phyloP scores from a whole-genome alignment of 2,329 filamentous ascomycete genomes.

The Aspergillus aculeatus region DNA sequence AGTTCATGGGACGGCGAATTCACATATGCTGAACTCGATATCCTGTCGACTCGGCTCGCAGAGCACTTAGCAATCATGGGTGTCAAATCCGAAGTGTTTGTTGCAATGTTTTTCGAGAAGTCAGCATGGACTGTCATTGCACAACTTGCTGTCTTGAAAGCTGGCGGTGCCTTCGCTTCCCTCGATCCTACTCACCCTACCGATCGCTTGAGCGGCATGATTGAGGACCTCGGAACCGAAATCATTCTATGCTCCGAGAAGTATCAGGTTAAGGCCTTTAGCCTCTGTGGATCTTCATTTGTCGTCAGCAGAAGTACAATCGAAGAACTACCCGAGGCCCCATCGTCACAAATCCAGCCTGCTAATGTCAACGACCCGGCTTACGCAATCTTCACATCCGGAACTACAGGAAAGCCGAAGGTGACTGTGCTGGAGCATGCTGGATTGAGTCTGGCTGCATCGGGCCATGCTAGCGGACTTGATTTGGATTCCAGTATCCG shows the following conservation, averaged over 20 bases:
- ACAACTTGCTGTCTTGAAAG: constrained; percentile 43
- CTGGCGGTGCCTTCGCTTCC: constrained; percentile 44
- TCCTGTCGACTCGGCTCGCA: constrained; percentile 37
- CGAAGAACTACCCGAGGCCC: constrained; percentile 25
- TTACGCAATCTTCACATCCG: constrained; percentile 62
- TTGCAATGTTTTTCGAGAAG: constrained; percentile 45
- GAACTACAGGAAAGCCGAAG: constrained; percentile 57
- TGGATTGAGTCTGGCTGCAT: constrained; percentile 56
- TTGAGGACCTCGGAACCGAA: constrained; percentile 35
- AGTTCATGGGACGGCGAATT: constrained; percentile 39
- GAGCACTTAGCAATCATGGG: constrained; percentile 39
- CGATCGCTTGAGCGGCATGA: constrained; percentile 34
- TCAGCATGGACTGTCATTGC: constrained; percentile 45
- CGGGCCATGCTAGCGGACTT: constrained; percentile 52
- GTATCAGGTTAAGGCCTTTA: constrained; percentile 29
- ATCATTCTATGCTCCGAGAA: constrained; percentile 36
- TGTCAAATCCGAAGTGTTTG: constrained; percentile 40
- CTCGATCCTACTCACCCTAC: constrained; percentile 43
- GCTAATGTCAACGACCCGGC: constrained; percentile 41
- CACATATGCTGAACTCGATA: constrained; percentile 39
- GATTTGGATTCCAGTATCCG: constrained; percentile 54
- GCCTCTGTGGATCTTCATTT: constrained; percentile 28
- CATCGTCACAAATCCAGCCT: constrained; percentile 13
- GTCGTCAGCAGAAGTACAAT: constrained; percentile 30
- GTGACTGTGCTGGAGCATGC: constrained; percentile 63